A percentile compares a stretch with the other conserved stretches of the same genome.
phyloP scores from a whole-genome alignment of 2,329 filamentous ascomycete genomes.

The Apiospora kogelbergensis region DNA sequence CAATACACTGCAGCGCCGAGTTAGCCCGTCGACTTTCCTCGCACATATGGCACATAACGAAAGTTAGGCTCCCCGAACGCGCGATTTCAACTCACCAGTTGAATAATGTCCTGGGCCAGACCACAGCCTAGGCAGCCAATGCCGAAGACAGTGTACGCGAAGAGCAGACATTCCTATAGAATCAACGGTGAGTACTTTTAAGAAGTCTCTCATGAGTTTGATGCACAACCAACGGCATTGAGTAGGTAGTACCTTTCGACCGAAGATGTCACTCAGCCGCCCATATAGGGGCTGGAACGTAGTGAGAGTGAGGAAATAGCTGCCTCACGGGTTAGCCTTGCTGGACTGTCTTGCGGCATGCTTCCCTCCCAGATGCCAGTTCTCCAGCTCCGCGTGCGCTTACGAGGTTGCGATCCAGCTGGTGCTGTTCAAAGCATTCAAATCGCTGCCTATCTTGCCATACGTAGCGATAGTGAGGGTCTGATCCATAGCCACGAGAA shows the following conservation, averaged over 20 bases:
- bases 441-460: constrained; percentile 72
- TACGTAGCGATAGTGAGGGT: constrained; percentile 79
- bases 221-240: not conserved
- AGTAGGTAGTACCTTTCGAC: constrained; percentile 42
- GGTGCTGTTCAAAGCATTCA: constrained; percentile 72
- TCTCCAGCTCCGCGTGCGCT: not conserved
- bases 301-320: constrained; percentile 7
- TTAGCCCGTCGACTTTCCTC: not conserved
- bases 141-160: constrained; percentile 58
- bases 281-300: constrained; percentile 60
- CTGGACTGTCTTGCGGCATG: constrained; percentile 22
- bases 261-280: constrained; percentile 61
- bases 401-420: constrained; percentile 64
- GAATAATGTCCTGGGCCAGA: constrained; percentile 55
- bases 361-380: too few relatives aligned
- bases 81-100: constrained; percentile 36
- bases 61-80: not conserved
- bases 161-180: constrained; percentile 47
- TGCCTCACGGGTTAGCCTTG: constrained; percentile 29
- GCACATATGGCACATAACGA: not conserved
- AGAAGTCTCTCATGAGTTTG: too few relatives aligned
- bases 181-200: not conserved
- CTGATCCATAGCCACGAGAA: constrained; percentile 72
- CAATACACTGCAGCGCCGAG: constrained; percentile 45
- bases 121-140: constrained; percentile 59